phyloP scores from a whole-genome alignment of 2,329 filamentous ascomycete genomes.

The Chaetomiaceae sp. region DNA sequence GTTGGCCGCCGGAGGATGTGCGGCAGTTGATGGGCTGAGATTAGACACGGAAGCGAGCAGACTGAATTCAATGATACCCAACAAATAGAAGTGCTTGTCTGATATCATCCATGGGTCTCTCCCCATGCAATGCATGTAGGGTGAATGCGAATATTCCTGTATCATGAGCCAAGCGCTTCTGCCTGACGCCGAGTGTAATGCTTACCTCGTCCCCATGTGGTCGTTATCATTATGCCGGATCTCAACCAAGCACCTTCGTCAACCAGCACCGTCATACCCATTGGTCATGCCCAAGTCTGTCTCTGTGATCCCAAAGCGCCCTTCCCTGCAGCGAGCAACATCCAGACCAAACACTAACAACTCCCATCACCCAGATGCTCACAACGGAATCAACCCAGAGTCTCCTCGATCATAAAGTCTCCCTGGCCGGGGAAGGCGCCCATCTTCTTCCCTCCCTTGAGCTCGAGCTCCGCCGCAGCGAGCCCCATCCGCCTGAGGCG shows the following conservation, averaged over 20 bases:
- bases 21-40: slow-evolving; percentile 86
- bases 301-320: no score
- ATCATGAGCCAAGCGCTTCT: no score
- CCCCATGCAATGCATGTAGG: no score
- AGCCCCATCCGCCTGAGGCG: slow-evolving; percentile 76
- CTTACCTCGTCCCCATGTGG: no score
- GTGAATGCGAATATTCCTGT: no score
- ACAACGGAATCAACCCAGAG: slow-evolving; percentile 14
- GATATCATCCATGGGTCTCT: no score
- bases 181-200: no score
- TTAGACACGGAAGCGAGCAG: neutral
- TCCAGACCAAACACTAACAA: slow-evolving; percentile 7
- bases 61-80: slow-evolving; percentile 19
- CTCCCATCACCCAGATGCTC: no score
- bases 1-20: slow-evolving; percentile 91
- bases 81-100: neutral
- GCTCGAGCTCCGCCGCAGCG: slow-evolving; percentile 68
- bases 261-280: neutral
- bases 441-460: slow-evolving; percentile 38
- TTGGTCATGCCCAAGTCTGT: neutral
- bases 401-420: slow-evolving; percentile 15
- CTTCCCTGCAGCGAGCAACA: no score
- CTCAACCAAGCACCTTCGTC: no score
- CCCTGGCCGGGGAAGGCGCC: neutral
- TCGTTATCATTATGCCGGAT: no score